Base-by-base conservation (phyloP, 495 filamentous ascomycete genomes). In the Neurospora sp. region DNA sequence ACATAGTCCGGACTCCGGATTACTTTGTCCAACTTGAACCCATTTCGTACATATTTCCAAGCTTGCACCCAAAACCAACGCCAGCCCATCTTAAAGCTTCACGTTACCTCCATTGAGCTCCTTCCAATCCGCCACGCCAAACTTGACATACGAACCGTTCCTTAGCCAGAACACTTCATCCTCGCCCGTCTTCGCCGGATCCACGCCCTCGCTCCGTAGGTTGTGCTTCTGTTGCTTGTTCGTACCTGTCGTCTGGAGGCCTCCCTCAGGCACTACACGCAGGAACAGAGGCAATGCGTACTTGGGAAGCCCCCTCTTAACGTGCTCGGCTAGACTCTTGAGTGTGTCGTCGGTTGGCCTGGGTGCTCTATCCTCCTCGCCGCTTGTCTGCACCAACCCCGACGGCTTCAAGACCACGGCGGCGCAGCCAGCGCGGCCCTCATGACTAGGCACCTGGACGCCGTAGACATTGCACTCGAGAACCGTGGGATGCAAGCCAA, bases 381-480 rank as follows among this genome's bases (percentile, higher is more conserved):
- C 77, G 42, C 84, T 83, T 38, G 84, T 75, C 71, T 3, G 69
- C 27, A n/a, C 16, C 11, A 75, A 27, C 18, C 73, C 73, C 9
- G 38, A 54, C 16, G 72, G 81, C 27, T 87, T 80, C 62, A 92
- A 83, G 3, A 91, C 81, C 7, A 96, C 76, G 12, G 91, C 91
- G 0, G 91, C 94, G 77, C 95, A 97, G 3, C 95, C 95, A 0
- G 93, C 94, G 7, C 93, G 86, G 9, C 95, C 95, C 75, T 98
- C 95, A 77, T 96, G 93, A 42, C 91, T 84, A 5, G 95, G 95
- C 4, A 98, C 80, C 35, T 88, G 79, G 0, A 98, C 93, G 35
- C 95, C 95, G 75, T 97, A 98, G 2, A 98, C 94, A 75, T 95
- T 96, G 31, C 92, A 91, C 81, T 97, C 94, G 35, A 87, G 79